Evolutionary conservation across 2,329 filamentous ascomycete species (phyloP).

Genomic region (Emmonsia crescens): DNA sequence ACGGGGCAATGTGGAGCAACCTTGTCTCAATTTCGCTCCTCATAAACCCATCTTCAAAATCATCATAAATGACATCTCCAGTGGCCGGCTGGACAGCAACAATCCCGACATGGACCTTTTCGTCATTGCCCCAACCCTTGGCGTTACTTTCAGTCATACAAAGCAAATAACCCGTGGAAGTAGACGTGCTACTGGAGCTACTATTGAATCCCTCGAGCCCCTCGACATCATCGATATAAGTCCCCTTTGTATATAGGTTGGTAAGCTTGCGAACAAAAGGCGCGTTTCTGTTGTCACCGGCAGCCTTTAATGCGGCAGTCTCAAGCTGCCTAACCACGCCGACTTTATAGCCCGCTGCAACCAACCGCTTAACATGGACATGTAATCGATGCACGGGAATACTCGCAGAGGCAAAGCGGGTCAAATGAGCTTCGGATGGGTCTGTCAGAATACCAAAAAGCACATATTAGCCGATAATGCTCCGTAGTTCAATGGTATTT

Average conservation of each 20-base stretch:
- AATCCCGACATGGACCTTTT: constrained; percentile 84
- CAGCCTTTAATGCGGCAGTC: constrained; percentile 91
- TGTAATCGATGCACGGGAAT: constrained; percentile 85
- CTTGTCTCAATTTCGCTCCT: constrained; percentile 89
- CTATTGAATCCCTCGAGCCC: constrained; percentile 64
- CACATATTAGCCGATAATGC: constrained; percentile 1
- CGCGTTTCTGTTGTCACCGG: constrained; percentile 83
- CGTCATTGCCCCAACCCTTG: constrained; percentile 74
- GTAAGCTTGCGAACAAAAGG: constrained; percentile 89
- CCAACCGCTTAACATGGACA: constrained; percentile 86
- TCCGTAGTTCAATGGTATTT: constrained; percentile 1
- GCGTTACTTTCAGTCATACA: constrained; percentile 79
- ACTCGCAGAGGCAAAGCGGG: constrained; percentile 88
- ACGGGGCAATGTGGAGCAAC: constrained; percentile 89
- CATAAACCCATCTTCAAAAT: constrained; percentile 97
- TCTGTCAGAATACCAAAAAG: constrained; percentile 37
- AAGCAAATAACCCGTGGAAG: constrained; percentile 72
- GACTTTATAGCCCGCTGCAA: constrained; percentile 88
- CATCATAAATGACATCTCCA: constrained; percentile 90
- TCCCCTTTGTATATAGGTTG: constrained; percentile 95
- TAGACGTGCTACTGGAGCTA: constrained; percentile 44
- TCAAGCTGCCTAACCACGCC: constrained; percentile 91
- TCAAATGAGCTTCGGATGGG: constrained; percentile 80
- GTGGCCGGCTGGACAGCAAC: constrained; percentile 92
- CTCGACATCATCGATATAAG: constrained; percentile 88